These are phyloP conservation scores for Magnolia sinica DNA, from an alignment of 164 flowering plant species.

Conservation along the genomic window DNA sequence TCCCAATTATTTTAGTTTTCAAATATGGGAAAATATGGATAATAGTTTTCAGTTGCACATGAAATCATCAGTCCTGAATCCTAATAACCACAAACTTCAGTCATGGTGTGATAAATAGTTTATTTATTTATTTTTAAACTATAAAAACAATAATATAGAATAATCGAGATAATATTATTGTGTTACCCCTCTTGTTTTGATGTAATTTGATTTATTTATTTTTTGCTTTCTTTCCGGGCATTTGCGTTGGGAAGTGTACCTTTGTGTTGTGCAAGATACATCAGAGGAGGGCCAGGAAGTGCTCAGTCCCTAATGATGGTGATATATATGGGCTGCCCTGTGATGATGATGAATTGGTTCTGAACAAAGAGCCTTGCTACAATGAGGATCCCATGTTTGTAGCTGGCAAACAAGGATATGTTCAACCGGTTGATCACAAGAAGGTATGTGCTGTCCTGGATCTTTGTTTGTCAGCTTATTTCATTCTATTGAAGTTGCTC, in stretches of 20 bases:
- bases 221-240: background rate
- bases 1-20: no score
- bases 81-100: background rate
- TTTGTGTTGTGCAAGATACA: slow-evolving; percentile 34
- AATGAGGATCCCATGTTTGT: background rate
- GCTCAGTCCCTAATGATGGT: slow-evolving; percentile 53
- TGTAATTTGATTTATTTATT: background rate
- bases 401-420: slow-evolving; percentile 21
- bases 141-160: no score
- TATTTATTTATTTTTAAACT: background rate
- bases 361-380: slow-evolving; percentile 24
- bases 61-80: no score
- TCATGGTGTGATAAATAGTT: background rate
- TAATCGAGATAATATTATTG: no score
- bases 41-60: no score
- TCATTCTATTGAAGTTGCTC: background rate
- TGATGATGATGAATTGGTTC: slow-evolving; percentile 32
- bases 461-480: background rate
- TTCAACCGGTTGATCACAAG: slow-evolving; percentile 23
- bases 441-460: slow-evolving; percentile 38
- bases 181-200: background rate
- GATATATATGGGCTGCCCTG: slow-evolving; percentile 62
- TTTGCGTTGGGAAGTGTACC: slow-evolving; percentile 25
- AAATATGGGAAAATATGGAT: no score
- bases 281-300: slow-evolving; percentile 38